phyloP scores from a whole-genome alignment of 345 rosid genomes.

The Gossypium thurberi region DNA sequence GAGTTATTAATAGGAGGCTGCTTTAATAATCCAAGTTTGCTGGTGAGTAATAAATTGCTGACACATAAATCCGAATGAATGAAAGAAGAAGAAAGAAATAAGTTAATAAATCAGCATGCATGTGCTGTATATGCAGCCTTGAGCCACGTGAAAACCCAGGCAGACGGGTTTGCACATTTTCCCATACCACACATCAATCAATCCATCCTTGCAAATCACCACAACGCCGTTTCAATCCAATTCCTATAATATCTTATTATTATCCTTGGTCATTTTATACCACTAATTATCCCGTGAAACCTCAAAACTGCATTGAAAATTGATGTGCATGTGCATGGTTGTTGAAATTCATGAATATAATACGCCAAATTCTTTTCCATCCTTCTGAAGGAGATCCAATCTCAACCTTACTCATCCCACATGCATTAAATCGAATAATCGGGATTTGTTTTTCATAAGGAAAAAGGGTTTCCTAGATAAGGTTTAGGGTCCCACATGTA shows the following conservation, averaged over 20 bases:
- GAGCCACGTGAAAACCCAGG: neutral
- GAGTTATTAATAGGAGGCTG: no score
- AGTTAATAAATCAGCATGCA: neutral
- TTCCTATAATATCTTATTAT: no score
- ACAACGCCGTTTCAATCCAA: no score
- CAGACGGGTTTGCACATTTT: constrained; percentile 1
- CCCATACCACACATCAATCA: neutral
- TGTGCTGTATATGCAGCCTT: neutral
- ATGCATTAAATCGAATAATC: neutral
- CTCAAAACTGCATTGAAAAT: neutral
- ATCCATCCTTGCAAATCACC: no score
- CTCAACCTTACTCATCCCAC: neutral
- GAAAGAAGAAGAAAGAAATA: neutral
- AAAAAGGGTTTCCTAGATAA: neutral
- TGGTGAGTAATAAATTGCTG: neutral
- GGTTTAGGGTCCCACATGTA: no score
- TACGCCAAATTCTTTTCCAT: neutral
- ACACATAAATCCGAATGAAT: neutral
- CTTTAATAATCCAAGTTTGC: no score
- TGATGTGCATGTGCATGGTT: neutral
- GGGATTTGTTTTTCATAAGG: neutral
- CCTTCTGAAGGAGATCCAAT: neutral
- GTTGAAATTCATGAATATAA: neutral
- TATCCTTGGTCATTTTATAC: no score
- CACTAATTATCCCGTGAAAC: no score